These are phyloP conservation scores for Pichia ethanolica DNA, from an alignment of 805 yeast genomes.

Conservation along the genomic window DNA sequence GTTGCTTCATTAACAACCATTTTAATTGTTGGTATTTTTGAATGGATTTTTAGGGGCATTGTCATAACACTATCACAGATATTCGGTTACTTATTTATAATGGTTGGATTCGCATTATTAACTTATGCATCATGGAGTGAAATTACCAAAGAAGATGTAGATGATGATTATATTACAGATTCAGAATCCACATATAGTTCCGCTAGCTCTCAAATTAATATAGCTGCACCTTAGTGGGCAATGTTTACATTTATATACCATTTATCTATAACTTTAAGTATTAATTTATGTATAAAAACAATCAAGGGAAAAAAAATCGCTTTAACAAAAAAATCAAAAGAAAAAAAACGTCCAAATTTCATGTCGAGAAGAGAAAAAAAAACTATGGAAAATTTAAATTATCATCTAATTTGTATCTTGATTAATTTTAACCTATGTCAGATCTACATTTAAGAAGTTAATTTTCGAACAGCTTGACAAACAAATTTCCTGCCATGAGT, in stretches of 20 bases:
- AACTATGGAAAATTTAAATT: no score
- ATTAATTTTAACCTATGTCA: not conserved
- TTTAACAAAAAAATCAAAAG: not conserved
- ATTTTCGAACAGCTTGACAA: no score
- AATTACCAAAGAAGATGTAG: constrained; percentile 35
- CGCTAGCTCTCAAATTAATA: constrained; percentile 6
- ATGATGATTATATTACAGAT: constrained; percentile 29
- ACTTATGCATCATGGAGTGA: constrained; percentile 62
- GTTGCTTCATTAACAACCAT: constrained; percentile 60
- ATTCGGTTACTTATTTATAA: constrained; percentile 61
- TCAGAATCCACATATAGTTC: constrained; percentile 25
- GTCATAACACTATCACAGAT: constrained; percentile 48
- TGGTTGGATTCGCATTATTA: constrained; percentile 60
- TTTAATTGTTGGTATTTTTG: constrained; percentile 69
- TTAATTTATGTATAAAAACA: no score
- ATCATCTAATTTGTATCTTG: not conserved
- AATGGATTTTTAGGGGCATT: constrained; percentile 60
- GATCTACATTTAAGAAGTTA: no score
- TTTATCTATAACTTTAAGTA: no score
- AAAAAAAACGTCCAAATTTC: not conserved
- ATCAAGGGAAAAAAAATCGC: not conserved
- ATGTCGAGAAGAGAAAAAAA: no score
- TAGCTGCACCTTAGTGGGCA: no score
- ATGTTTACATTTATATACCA: no score
- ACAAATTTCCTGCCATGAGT: constrained; percentile 3